Evolutionary conservation across 768 basidiomycete genomes (phyloP).

Genomic region (Amanita inopinata): DNA sequence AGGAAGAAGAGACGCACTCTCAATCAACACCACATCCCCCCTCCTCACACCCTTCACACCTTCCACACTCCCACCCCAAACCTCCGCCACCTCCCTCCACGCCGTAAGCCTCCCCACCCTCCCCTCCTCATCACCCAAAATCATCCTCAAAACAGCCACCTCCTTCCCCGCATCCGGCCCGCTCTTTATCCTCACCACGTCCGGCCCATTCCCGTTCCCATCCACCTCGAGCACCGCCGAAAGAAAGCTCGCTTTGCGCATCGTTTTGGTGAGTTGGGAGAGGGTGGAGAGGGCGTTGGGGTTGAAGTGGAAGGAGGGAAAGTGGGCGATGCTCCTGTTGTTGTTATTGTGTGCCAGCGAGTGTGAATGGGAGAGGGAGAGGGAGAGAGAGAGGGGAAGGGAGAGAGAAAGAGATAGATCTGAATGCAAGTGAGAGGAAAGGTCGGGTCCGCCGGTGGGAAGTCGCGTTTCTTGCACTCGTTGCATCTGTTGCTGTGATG

Average conservation of each 20-base stretch:
- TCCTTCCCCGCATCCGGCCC: slow-evolving; percentile 64
- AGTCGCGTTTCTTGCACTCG: background rate
- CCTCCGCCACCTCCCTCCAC: slow-evolving; percentile 70
- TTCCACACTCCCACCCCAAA: slow-evolving; percentile 45
- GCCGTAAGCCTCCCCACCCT: slow-evolving; percentile 63
- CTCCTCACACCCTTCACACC: slow-evolving; percentile 40
- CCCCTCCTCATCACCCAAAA: slow-evolving; percentile 66
- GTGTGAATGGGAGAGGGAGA: slow-evolving; percentile 7
- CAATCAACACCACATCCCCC: slow-evolving; percentile 63
- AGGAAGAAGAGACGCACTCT: slow-evolving; percentile 38
- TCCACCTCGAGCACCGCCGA: slow-evolving; percentile 68
- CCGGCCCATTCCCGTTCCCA: slow-evolving; percentile 74
- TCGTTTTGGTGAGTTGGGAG: slow-evolving; percentile 22
- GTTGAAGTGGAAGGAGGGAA: slow-evolving; percentile 69
- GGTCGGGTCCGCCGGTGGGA: background rate
- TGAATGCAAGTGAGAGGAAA: slow-evolving; percentile 12
- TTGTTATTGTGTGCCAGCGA: slow-evolving; percentile 23
- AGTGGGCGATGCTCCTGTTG: slow-evolving; percentile 50
- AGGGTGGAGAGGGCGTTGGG: slow-evolving; percentile 50
- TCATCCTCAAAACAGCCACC: slow-evolving; percentile 56
- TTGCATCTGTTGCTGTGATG: too few species aligned
- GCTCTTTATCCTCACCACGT: slow-evolving; percentile 54
- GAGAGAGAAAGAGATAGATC: slow-evolving; percentile 7
- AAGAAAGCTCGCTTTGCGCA: slow-evolving; percentile 43
- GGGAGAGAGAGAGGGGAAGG: slow-evolving; percentile 18